Conservation (phyloP, 2,329 filamentous ascomycete species). For the Anthostomella pinea region DNA sequence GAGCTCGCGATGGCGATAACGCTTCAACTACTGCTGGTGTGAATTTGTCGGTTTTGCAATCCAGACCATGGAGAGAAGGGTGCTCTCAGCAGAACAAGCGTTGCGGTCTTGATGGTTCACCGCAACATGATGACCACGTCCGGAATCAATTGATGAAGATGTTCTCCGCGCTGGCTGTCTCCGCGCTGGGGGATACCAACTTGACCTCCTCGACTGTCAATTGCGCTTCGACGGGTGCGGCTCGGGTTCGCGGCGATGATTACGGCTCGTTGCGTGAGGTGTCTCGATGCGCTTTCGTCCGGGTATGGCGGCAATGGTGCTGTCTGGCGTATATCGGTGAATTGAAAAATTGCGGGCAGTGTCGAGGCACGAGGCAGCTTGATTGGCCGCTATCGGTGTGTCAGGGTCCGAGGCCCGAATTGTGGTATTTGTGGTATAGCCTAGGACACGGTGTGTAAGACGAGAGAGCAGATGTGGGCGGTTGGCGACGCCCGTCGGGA, state of each 20-base stretch:
- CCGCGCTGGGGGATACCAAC: too few species aligned
- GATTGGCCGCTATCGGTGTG: not conserved
- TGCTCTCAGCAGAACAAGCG: conserved; percentile 11
- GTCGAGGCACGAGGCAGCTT: not conserved
- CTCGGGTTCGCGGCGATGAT: conserved; percentile 6
- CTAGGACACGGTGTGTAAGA: too few species aligned
- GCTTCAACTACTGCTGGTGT: too few species aligned
- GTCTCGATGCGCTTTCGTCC: too few species aligned
- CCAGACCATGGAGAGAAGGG: not conserved
- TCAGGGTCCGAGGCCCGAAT: too few species aligned
- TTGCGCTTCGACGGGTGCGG: conserved; percentile 4
- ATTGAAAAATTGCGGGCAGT: conserved; percentile 1
- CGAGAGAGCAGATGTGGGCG: too few species aligned
- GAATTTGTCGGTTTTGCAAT: not conserved
- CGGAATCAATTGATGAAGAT: conserved; percentile 14
- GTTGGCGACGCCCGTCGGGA: too few species aligned
- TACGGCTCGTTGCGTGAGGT: too few species aligned
- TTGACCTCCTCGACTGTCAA: too few species aligned
- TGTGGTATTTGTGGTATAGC: too few species aligned
- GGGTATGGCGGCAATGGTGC: not conserved
- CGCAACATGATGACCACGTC: conserved; percentile 16
- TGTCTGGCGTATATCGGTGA: conserved; percentile 1
- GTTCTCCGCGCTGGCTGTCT: too few species aligned
- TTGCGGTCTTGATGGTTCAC: conserved; percentile 12
- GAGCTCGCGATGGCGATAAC: not conserved